Evolutionary conservation across 2,329 filamentous ascomycete species (phyloP).

Genomic region (Xylaria sp.): DNA sequence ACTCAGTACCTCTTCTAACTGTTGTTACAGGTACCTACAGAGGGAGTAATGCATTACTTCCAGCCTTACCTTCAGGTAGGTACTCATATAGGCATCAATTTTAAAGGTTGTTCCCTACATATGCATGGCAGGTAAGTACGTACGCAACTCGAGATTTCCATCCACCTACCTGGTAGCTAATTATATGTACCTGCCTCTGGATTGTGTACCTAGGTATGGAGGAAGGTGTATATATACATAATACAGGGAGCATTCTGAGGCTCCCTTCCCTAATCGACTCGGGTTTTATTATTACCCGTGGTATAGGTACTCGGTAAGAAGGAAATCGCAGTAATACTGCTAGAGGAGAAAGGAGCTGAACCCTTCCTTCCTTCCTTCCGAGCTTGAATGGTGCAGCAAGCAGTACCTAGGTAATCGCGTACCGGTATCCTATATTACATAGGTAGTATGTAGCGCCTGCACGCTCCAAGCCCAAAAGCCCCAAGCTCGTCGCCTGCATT

Average conservation of each 20-base stretch:
- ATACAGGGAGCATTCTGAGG: too few species aligned
- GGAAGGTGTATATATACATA: background rate
- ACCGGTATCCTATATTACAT: background rate
- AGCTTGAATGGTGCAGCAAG: background rate
- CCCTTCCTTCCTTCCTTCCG: conserved; percentile 1
- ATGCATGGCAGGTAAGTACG: background rate
- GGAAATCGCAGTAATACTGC: background rate
- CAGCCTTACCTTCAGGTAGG: background rate
- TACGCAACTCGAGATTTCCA: background rate
- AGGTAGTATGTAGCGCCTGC: background rate
- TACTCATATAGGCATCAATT: too few species aligned
- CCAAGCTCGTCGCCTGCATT: background rate
- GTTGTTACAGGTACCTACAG: too few species aligned
- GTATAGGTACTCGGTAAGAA: background rate
- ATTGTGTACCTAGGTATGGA: background rate
- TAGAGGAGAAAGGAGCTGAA: conserved; percentile 5
- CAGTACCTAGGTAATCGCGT: background rate
- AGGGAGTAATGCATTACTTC: background rate
- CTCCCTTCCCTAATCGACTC: background rate
- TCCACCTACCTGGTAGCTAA: too few species aligned
- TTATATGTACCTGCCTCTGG: background rate
- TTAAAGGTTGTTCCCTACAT: background rate
- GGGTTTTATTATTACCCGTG: background rate
- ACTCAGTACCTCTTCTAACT: background rate
- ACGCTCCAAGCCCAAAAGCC: background rate